Evolutionary conservation across 768 basidiomycete species (phyloP).

Genomic region (Macrocybe gigantea): DNA sequence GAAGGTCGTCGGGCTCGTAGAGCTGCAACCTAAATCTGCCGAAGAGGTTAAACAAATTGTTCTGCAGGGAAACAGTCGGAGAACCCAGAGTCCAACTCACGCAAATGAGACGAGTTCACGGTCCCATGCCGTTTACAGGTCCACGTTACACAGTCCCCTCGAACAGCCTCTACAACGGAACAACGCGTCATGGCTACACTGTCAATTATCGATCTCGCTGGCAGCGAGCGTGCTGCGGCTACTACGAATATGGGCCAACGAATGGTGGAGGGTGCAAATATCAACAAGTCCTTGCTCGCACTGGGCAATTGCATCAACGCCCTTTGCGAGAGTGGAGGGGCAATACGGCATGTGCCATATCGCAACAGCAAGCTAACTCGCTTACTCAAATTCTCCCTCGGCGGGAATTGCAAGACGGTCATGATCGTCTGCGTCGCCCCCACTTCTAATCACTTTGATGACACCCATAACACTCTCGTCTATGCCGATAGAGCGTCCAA

Average conservation of each 20-base stretch:
- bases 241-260: slow-evolving; percentile 97
- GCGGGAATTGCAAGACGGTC: slow-evolving; percentile 98
- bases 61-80: slow-evolving; percentile 76
- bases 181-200: slow-evolving; percentile 83
- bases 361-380: slow-evolving; percentile 98
- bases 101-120: slow-evolving; percentile 96
- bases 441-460: slow-evolving; percentile 93
- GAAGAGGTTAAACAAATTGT: slow-evolving; percentile 96
- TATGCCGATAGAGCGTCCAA: slow-evolving; percentile 98
- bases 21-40: slow-evolving; percentile 74
- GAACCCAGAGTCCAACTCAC: slow-evolving; percentile 92
- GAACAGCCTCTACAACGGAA: slow-evolving; percentile 81
- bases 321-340: slow-evolving; percentile 89
- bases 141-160: slow-evolving; percentile 82
- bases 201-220: slow-evolving; percentile 97
- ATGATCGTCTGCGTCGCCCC: slow-evolving; percentile 99
- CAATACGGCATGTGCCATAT: slow-evolving; percentile 88
- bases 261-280: slow-evolving; percentile 98
- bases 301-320: slow-evolving; percentile 99
- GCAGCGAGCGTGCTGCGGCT: slow-evolving; percentile 93
- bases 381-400: slow-evolving; percentile 93
- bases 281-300: slow-evolving; percentile 97
- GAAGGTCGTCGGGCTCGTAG: slow-evolving; percentile 81
- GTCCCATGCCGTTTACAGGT: slow-evolving; percentile 98
- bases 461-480: slow-evolving; percentile 96